Evolutionary conservation across 2,329 filamentous ascomycete genomes (phyloP).

Genomic region (Talaromyces sp.): DNA sequence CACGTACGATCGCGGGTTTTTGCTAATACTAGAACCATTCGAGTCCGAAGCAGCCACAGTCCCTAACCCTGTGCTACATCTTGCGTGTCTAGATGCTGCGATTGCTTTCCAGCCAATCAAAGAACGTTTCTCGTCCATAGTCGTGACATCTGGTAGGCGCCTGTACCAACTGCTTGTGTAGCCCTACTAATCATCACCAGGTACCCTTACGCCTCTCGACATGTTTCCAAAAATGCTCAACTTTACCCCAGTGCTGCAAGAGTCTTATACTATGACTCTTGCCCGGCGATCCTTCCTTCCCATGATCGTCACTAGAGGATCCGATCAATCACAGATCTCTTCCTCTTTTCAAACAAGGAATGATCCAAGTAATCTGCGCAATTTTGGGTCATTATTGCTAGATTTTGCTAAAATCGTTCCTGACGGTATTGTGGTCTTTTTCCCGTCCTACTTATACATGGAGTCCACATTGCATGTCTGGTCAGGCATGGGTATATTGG

Average conservation of each 20-base stretch:
- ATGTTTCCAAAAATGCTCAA: conserved; percentile 99
- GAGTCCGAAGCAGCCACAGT: conserved; percentile 95
- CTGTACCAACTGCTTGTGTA: not conserved
- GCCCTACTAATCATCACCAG: conserved; percentile 33
- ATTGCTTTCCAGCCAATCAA: conserved; percentile 98
- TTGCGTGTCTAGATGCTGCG: conserved; percentile 92
- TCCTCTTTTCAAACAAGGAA: conserved; percentile 94
- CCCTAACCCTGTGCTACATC: conserved; percentile 93
- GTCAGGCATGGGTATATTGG: conserved; percentile 97
- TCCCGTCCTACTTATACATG: conserved; percentile 98
- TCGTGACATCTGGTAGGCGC: conserved; percentile 71
- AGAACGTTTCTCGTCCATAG: conserved; percentile 94
- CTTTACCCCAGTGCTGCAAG: conserved; percentile 87
- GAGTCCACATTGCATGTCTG: conserved; percentile 98
- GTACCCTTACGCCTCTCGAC: conserved; percentile 92
- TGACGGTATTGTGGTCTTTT: conserved; percentile 98
- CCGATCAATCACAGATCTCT: conserved; percentile 88
- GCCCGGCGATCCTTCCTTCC: conserved; percentile 92
- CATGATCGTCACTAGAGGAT: conserved; percentile 94
- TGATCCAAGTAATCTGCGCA: conserved; percentile 92
- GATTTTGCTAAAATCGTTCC: conserved; percentile 96
- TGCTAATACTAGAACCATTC: conserved; percentile 94
- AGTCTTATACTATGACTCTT: conserved; percentile 96
- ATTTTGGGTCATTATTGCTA: conserved; percentile 88
- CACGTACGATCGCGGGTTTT: conserved; percentile 94